phyloP scores from a whole-genome alignment of 495 filamentous ascomycete species.

The Trichoderma erinaceum region DNA sequence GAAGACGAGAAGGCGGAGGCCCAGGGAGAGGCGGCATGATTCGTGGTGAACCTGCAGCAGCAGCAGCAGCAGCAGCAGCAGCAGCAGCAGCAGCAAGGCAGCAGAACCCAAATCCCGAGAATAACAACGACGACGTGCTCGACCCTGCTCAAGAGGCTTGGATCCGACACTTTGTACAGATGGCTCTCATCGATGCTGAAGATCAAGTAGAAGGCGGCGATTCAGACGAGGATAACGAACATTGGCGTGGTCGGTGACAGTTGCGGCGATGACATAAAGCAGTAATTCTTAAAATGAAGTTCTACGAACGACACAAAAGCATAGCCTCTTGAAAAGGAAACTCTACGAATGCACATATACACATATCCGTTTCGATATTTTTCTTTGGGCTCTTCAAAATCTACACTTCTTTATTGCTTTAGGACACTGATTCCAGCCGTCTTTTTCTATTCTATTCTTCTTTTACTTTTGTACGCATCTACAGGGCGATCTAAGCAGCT shows the following conservation, averaged over 20 bases:
- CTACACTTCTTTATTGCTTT: too few relatives aligned
- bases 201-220: conserved; percentile 30
- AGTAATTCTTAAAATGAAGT: not conserved
- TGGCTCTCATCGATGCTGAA: conserved; percentile 49
- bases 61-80: not conserved
- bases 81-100: not conserved
- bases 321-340: not conserved
- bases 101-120: conserved; percentile 10
- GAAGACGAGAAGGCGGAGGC: conserved; percentile 21
- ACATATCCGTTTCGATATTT: not conserved
- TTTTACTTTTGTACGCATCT: too few relatives aligned
- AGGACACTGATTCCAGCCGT: too few relatives aligned
- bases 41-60: not conserved
- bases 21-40: not conserved
- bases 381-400: too few relatives aligned
- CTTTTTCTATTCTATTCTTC: too few relatives aligned
- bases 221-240: conserved; percentile 33
- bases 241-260: conserved; percentile 17
- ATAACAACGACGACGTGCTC: conserved; percentile 19
- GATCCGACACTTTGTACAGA: conserved; percentile 48
- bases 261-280: not conserved
- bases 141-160: conserved; percentile 40
- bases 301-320: not conserved
- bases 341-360: not conserved
- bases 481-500: too few relatives aligned